Base-by-base conservation (phyloP, 805 yeast species). In the Dipodascopsis uninucleata region DNA sequence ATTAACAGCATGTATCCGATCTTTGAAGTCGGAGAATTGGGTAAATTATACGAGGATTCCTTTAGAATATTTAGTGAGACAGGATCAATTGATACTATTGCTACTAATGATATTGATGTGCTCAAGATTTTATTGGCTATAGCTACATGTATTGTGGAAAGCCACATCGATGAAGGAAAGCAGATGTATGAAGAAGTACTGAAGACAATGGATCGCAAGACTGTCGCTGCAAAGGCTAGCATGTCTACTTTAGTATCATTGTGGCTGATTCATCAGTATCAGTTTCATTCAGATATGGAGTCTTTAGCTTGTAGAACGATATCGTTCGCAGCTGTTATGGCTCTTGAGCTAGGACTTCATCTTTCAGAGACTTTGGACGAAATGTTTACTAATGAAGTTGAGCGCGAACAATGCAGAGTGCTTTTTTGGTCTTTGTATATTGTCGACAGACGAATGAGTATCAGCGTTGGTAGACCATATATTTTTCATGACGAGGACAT, bases 381-480 rank as follows among this genome's bases (percentile, higher is more conserved):
- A 32, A 31, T 26, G 23, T 45, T 43, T 26, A 42, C 52, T 1
- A 45, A 37, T 29, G 47, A 35, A 3, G 41, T 31, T 18, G 54
- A 49, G 17, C 35, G 48, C 18, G 58, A 58, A 31, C 31, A 52
- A 22, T 39, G 42, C 14, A 40, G 57, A 7, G 32, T 39, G n/a
- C 31, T 58, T 18, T 58, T 58, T 40, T 58, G 61, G 61, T 54
- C 52, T 20, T 24, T 58, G 9, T 58, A 56, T 37, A 52, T 52
- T n/a, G 40, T 55, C 39, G 61, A 58, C 25, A 48, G 61, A 7
- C 43, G 59, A 4, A 16, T 58, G 28, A 41, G 61, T 5, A 39
- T 53, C 18, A 55, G 53, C 22, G 44, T 58, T 10, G 56, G 55
- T 9, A 41, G 56, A 6, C 59, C 61, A 6, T 44, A 41, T 25